These are phyloP conservation scores for Botrytis sinoallii DNA, from an alignment of 2,329 filamentous ascomycete species.

Conservation along the genomic window DNA sequence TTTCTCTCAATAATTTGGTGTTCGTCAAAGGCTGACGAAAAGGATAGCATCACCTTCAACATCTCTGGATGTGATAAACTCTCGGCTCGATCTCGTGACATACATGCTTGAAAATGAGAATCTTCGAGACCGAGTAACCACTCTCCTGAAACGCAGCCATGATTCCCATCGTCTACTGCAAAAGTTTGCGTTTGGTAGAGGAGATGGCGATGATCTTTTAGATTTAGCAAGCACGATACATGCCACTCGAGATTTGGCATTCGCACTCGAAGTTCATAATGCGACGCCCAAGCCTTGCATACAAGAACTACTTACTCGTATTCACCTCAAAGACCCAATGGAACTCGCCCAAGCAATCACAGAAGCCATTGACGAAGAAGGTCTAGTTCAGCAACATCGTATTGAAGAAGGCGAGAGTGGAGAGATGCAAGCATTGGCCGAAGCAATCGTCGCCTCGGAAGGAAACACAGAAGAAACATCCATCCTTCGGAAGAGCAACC, in stretches of 20 bases:
- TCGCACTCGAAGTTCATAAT: constrained; percentile 41
- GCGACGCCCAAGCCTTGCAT: constrained; percentile 40
- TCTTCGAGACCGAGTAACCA: constrained; percentile 66
- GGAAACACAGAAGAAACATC: constrained; percentile 56
- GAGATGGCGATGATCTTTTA: constrained; percentile 88
- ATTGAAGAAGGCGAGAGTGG: constrained; percentile 69
- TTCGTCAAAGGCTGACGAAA: constrained; percentile 18
- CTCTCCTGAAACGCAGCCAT: constrained; percentile 69
- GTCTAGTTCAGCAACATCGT: constrained; percentile 75
- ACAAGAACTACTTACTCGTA: constrained; percentile 49
- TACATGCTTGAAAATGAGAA: constrained; percentile 64
- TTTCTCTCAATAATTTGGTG: not conserved
- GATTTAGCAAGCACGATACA: constrained; percentile 77
- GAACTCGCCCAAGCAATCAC: constrained; percentile 69
- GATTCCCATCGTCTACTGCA: constrained; percentile 89
- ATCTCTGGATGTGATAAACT: constrained; percentile 74
- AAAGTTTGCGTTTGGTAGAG: constrained; percentile 87
- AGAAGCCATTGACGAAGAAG: constrained; percentile 86
- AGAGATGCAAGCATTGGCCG: constrained; percentile 69
- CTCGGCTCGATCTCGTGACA: constrained; percentile 77
- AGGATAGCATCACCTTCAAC: constrained; percentile 73
- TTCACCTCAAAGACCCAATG: constrained; percentile 64
- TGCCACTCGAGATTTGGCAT: constrained; percentile 65
- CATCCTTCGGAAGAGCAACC: constrained; percentile 41
- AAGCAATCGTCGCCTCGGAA: constrained; percentile 66